These are phyloP conservation scores for Linanthus parryae DNA, from an alignment of 148 eudicot genomes.

Conservation along the genomic window DNA sequence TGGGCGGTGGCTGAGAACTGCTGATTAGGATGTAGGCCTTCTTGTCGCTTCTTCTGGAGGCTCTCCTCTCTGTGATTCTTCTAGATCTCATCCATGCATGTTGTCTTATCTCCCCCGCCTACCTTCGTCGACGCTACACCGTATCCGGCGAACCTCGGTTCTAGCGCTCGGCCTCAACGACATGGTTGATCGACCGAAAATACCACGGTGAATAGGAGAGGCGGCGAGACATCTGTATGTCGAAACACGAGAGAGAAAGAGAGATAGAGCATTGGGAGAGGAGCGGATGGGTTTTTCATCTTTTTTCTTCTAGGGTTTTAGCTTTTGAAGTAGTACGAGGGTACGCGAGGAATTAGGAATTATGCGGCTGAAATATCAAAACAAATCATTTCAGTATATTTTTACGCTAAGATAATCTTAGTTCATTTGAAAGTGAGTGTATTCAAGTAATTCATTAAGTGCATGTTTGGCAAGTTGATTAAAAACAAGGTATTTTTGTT, in stretches of 20 bases:
- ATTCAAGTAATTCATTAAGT: too few relatives aligned
- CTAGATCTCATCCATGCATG: slow-evolving; percentile 42
- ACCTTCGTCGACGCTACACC: slow-evolving; percentile 41
- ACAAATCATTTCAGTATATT: too few relatives aligned
- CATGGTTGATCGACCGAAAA: slow-evolving; percentile 16
- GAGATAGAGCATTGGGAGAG: background rate
- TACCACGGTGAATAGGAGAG: background rate
- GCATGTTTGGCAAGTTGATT: too few relatives aligned
- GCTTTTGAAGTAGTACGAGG: background rate
- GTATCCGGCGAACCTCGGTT: slow-evolving; percentile 31
- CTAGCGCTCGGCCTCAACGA: slow-evolving; percentile 33
- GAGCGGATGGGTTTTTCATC: background rate
- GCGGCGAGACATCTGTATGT: background rate
- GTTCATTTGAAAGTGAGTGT: too few relatives aligned
- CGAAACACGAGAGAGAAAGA: background rate
- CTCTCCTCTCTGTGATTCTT: slow-evolving; percentile 36
- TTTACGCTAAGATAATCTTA: too few relatives aligned
- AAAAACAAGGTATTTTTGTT: too few relatives aligned
- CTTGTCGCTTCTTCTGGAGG: slow-evolving; percentile 31
- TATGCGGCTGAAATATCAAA: too few relatives aligned
- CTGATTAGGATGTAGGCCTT: slow-evolving; percentile 18
- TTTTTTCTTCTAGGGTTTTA: background rate
- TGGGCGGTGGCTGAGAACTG: background rate
- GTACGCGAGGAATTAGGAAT: background rate
- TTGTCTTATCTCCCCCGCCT: slow-evolving; percentile 41